Base-by-base conservation (phyloP, 768 basidiomycete species). In the Cyclocybe cylindracea region DNA sequence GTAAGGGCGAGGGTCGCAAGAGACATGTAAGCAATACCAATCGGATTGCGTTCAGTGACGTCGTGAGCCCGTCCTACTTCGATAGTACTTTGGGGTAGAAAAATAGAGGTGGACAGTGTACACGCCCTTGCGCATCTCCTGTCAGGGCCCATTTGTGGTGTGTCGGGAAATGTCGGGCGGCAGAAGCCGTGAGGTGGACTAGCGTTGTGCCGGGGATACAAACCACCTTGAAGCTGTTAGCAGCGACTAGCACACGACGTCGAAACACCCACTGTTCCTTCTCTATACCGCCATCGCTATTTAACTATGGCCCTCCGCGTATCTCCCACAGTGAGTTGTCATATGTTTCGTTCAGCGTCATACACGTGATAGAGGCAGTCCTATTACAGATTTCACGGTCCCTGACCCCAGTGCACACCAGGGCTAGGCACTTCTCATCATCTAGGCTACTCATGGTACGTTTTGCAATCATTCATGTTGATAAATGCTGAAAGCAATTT, bases 391-490 rank as follows among this genome's bases (percentile, higher is more conserved):
- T 66, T 53, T 62, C 62, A 59, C 54, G 57, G 39, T 54, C 62
- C 42, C 53, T 55, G 41, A 54, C 50, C 36, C 51, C 47, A 43
- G 41, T 39, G 16, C 40, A 33, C 60, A 52, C 43, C 53, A 59
- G 61, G 32, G 46, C 56, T 44, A 66, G 71, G 58, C 62, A 62
- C 31, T 72, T 74, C 50, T 68, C 72, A 41, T 67, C 65, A 38
- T 67, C 71, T 50, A 50, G 50, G 48, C 36, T 51, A 10, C 56
- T 61, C 54, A 71, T 72, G 69, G 70, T 66, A 49, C 40, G 65
- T 57, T 38, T 38, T 13, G 14, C 33, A 29, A 34, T 18, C 50
- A 51, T 10, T 2, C 33, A 39, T 19, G 45, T 31, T 46, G 37
- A 39, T 34, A 16, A 32, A 41, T 43, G 36, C 48, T 4, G 44